Conservation (phyloP, 768 basidiomycete genomes). For the Gloeostereum incarnatum region DNA sequence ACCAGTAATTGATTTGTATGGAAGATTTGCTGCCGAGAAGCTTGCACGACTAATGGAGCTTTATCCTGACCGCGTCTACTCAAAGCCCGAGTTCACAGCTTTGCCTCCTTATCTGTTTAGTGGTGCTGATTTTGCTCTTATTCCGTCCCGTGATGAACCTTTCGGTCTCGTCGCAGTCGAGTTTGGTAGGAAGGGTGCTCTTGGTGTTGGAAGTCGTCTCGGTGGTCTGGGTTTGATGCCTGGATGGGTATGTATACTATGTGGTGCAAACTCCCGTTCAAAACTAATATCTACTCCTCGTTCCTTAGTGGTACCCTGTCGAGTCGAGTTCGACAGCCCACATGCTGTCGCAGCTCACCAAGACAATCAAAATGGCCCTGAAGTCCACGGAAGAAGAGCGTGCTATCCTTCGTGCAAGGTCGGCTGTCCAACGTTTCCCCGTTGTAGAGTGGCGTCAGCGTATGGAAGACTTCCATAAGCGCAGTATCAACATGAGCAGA, state of each 20-base stretch:
- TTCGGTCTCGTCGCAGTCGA: conserved; percentile 95
- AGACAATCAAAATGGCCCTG: conserved; percentile 90
- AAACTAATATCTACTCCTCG: conserved; percentile 3
- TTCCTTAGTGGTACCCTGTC: conserved; percentile 85
- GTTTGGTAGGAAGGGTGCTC: conserved; percentile 92
- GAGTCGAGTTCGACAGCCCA: conserved; percentile 89
- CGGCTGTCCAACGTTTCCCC: conserved; percentile 93
- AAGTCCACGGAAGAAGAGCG: conserved; percentile 89
- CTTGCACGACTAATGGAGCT: conserved; percentile 89
- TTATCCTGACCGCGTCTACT: conserved; percentile 88
- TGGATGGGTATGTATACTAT: conserved; percentile 68
- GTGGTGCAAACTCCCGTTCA: conserved; percentile 1
- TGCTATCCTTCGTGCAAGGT: conserved; percentile 86
- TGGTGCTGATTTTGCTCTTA: conserved; percentile 92
- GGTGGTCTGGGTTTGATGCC: conserved; percentile 97
- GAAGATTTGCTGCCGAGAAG: conserved; percentile 93
- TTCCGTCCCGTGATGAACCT: conserved; percentile 93
- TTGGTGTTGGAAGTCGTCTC: conserved; percentile 89
- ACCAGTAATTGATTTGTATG: conserved; percentile 92
- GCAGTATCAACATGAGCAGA: conserved; percentile 71
- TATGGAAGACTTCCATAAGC: conserved; percentile 89
- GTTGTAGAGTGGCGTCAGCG: conserved; percentile 97
- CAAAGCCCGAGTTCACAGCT: conserved; percentile 96
- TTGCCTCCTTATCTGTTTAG: conserved; percentile 90
- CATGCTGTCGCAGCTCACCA: conserved; percentile 90